Base-by-base conservation (phyloP, 495 filamentous ascomycete genomes). In the Penicillium parvum region DNA sequence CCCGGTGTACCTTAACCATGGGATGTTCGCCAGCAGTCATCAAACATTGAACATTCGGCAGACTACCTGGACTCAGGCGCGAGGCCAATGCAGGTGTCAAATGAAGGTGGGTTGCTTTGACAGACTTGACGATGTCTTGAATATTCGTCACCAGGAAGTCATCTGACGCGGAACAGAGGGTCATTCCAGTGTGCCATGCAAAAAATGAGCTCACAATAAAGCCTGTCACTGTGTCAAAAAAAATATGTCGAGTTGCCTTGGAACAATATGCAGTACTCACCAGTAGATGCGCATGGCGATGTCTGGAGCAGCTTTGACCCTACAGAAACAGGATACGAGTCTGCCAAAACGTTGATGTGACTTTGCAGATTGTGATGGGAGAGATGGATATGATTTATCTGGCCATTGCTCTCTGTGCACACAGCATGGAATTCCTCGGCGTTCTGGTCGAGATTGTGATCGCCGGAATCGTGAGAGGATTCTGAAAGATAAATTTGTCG, bases 201-300 rank as follows among this genome's bases (percentile, higher is more conserved):
- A 85, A 88, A 52, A 90, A 88, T 11, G 88, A 83, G 47, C 90
- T 87, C 49, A 88, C 88, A 1, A 91, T 82, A 1, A 84, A 88
- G 12, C 87, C 81, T 72, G 35, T 8, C 18, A 6, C 5, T 5
- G 11, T 10, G 29, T 53, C 25, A 61, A 47, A n/a, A 37, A n/a
- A n/a, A n/a, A n/a, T n/a, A n/a, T n/a, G n/a, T n/a, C n/a, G n/a
- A n/a, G n/a, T n/a, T n/a, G n/a, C n/a, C n/a, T n/a, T n/a, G n/a
- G n/a, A n/a, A n/a, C n/a, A 1, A 16, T 22, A 2, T 32, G 4
- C 2, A 14, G n/a, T n/a, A 55, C 60, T 45, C 37, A 73, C 69
- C 76, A 55, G 87, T 82, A 52, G 88, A 90, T 11, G 78, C 79
- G 54, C 85, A 79, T 0, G 82, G 85, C 49, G 80, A 88, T 7